Conservation (phyloP, 345 rosid genomes). For the Turnera subulata region DNA sequence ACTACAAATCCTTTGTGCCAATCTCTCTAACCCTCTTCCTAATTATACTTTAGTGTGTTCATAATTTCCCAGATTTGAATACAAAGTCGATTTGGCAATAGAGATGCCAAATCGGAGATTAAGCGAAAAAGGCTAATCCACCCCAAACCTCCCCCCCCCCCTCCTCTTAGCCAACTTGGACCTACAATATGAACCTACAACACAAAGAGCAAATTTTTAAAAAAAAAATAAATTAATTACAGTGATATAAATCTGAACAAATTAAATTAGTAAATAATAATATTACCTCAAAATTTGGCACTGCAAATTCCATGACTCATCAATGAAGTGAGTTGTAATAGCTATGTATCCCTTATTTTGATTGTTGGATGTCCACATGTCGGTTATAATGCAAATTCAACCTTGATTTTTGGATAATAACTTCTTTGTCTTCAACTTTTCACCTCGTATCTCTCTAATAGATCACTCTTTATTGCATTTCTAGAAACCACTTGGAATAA, state of each 20-base stretch:
- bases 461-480: conserved; percentile 1
- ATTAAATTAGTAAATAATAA: neutral
- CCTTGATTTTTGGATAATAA: neutral
- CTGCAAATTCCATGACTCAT: neutral
- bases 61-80: too few relatives aligned
- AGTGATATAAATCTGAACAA: too few relatives aligned
- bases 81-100: too few relatives aligned
- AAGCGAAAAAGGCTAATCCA: too few relatives aligned
- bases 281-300: too few relatives aligned
- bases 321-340: conserved; percentile 7
- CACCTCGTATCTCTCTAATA: conserved; percentile 1
- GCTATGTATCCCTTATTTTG: conserved; percentile 7
- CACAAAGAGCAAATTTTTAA: neutral
- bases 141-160: too few relatives aligned
- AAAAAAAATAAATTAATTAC: too few relatives aligned
- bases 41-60: too few relatives aligned
- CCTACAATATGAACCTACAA: neutral
- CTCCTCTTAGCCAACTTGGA: too few relatives aligned
- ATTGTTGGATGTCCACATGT: conserved; percentile 6
- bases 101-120: too few relatives aligned
- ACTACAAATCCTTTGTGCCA: too few relatives aligned
- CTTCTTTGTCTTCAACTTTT: neutral
- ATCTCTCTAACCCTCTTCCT: too few relatives aligned
- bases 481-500: neutral
- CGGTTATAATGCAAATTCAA: neutral